phyloP scores from a whole-genome alignment of 805 yeast genomes.

The Saturnispora silvae region DNA sequence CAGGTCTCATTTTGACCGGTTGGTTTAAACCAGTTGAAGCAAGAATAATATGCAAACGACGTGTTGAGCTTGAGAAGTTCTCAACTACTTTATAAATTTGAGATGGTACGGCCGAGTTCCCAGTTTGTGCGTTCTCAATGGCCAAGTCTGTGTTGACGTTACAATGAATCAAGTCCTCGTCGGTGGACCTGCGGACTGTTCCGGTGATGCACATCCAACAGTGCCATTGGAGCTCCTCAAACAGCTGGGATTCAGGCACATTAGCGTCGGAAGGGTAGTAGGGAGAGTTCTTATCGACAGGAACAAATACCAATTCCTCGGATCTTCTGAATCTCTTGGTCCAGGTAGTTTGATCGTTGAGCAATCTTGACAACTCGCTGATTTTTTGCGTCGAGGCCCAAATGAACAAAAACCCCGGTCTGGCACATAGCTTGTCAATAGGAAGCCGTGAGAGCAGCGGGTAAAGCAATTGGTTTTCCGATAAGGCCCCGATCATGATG shows the following conservation, averaged over 20 bases:
- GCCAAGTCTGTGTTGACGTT: conserved; percentile 84
- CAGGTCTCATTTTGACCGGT: conserved; percentile 60
- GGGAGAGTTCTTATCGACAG: conserved; percentile 53
- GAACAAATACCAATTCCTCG: conserved; percentile 79
- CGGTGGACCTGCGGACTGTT: conserved; percentile 78
- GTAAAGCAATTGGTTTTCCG: conserved; percentile 59
- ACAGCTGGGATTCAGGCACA: conserved; percentile 36
- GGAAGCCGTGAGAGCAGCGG: conserved; percentile 59
- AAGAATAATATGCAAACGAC: conserved; percentile 81
- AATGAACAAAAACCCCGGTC: conserved; percentile 76
- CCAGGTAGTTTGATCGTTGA: conserved; percentile 29
- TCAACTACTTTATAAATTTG: conserved; percentile 76
- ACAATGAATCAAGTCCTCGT: conserved; percentile 79
- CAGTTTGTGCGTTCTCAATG: conserved; percentile 41
- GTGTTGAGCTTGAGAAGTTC: conserved; percentile 73
- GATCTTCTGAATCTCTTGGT: conserved; percentile 69
- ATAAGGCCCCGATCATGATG: conserved; percentile 81
- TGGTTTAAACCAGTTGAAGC: conserved; percentile 53
- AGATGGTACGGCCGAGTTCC: conserved; percentile 52
- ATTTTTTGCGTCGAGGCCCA: conserved; percentile 81
- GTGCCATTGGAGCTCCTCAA: conserved; percentile 82
- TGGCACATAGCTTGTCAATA: conserved; percentile 59
- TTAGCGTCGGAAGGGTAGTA: conserved; percentile 49
- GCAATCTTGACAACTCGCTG: conserved; percentile 45
- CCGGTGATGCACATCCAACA: conserved; percentile 98